phyloP scores from a whole-genome alignment of 1,284 basidiomycete species.

The Ceratobasidium sp. region DNA sequence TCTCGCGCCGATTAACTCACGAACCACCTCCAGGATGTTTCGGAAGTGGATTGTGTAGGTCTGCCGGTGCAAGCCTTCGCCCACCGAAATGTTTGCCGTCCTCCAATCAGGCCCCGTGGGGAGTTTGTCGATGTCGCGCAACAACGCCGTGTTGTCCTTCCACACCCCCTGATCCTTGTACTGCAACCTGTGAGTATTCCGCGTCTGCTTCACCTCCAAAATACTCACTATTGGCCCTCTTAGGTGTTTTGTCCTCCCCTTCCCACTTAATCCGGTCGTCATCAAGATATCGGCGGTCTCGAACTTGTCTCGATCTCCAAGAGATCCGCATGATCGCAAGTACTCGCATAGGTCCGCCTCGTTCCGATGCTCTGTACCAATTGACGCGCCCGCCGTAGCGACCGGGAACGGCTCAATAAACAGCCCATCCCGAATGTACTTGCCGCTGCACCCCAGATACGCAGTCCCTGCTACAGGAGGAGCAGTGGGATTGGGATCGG shows the following conservation, averaged over 20 bases:
- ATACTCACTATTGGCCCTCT: not conserved
- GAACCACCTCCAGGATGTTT: slow-evolving; percentile 8
- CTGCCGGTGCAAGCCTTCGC: slow-evolving; percentile 8
- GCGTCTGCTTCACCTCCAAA: too few species aligned
- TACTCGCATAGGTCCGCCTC: slow-evolving; percentile 7
- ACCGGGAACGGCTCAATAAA: slow-evolving; percentile 22
- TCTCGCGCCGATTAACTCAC: slow-evolving; percentile 10
- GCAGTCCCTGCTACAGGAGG: not conserved
- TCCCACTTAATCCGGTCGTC: slow-evolving; percentile 15
- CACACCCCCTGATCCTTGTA: slow-evolving; percentile 20
- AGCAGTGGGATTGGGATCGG: not conserved
- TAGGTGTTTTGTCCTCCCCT: slow-evolving; percentile 3
- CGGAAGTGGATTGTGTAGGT: not conserved
- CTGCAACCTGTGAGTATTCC: not conserved
- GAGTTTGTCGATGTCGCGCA: slow-evolving; percentile 1
- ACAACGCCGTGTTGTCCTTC: slow-evolving; percentile 5
- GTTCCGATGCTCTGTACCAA: not conserved
- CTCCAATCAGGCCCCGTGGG: slow-evolving; percentile 19
- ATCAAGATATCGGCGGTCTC: slow-evolving; percentile 29
- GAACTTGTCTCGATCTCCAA: slow-evolving; percentile 19
- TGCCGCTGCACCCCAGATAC: too few species aligned
- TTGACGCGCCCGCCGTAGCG: slow-evolving; percentile 20
- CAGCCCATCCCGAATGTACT: not conserved
- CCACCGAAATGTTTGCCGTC: not conserved
- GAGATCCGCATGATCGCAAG: not conserved